A percentile compares a stretch with the other conserved stretches of the same genome.
These are phyloP conservation scores for Fusarium kyushuense DNA, from an alignment of 2,329 filamentous ascomycete species.

Conservation along the genomic window DNA sequence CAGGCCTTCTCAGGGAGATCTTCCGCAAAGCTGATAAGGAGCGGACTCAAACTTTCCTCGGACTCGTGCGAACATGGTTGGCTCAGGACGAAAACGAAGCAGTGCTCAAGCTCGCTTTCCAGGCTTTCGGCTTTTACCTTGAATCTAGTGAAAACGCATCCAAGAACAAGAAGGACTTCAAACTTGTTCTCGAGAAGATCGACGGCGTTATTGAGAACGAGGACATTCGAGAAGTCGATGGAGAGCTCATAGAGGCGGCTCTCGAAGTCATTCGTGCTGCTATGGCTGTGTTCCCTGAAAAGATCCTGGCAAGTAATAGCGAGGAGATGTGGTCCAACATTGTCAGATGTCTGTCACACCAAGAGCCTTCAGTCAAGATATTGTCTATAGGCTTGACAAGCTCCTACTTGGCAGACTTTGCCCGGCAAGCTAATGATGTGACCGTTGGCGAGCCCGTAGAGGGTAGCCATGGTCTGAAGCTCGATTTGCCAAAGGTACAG, in stretches of 20 bases:
- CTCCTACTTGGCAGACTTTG: constrained; percentile 84
- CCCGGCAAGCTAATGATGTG: constrained; percentile 67
- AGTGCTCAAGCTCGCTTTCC: constrained; percentile 79
- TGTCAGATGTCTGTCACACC: constrained; percentile 76
- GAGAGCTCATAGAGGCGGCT: constrained; percentile 79
- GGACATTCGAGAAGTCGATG: constrained; percentile 67
- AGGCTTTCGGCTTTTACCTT: constrained; percentile 86
- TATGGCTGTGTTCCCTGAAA: constrained; percentile 72
- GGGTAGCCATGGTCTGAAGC: constrained; percentile 77
- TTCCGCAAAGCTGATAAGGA: constrained; percentile 83
- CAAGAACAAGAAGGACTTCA: constrained; percentile 75
- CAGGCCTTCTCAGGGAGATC: constrained; percentile 81
- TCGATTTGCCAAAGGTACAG: constrained; percentile 74
- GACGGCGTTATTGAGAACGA: constrained; percentile 66
- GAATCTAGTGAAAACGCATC: constrained; percentile 71
- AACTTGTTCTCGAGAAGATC: constrained; percentile 69
- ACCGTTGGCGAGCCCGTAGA: constrained; percentile 67
- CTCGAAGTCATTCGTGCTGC: constrained; percentile 77
- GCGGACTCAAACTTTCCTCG: constrained; percentile 76
- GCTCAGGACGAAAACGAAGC: constrained; percentile 78
- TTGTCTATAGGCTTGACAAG: constrained; percentile 80
- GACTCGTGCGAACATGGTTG: constrained; percentile 79
- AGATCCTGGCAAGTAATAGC: constrained; percentile 70
- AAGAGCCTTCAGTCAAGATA: constrained; percentile 80
- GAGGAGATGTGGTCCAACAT: constrained; percentile 78